Evolutionary conservation across 257 asterid species (phyloP).

Genomic region (Solanum sejunctum): DNA sequence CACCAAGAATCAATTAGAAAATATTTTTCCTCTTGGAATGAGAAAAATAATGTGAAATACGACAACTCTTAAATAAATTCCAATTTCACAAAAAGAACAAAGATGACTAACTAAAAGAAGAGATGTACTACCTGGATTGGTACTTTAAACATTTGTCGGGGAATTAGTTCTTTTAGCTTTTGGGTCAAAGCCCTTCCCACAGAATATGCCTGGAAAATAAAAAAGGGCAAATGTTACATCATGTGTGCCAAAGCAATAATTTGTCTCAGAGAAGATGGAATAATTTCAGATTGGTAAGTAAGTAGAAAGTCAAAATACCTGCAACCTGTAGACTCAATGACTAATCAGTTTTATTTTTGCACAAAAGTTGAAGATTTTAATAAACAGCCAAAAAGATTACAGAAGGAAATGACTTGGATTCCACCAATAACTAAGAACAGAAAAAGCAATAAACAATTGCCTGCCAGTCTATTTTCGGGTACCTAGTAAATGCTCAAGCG

Average conservation of each 20-base stretch:
- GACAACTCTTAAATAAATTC: neutral
- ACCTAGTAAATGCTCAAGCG: neutral
- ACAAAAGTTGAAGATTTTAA: neutral
- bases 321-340: neutral
- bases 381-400: neutral
- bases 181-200: constrained; percentile 97
- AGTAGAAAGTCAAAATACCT: neutral
- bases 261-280: neutral
- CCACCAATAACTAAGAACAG: neutral
- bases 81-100: neutral
- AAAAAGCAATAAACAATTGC: neutral
- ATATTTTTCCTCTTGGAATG: neutral
- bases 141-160: constrained; percentile 96
- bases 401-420: neutral
- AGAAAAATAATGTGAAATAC: neutral
- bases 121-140: constrained; percentile 75
- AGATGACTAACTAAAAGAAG: neutral
- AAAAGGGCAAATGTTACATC: constrained; percentile 2
- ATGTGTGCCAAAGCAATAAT: neutral
- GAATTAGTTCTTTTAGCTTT: constrained; percentile 91
- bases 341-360: neutral
- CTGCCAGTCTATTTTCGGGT: neutral
- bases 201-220: constrained; percentile 67
- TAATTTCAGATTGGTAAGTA: neutral
- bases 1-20: neutral